Conservation (phyloP, 257 asterid species). For the Schizonepeta tenuifolia region DNA sequence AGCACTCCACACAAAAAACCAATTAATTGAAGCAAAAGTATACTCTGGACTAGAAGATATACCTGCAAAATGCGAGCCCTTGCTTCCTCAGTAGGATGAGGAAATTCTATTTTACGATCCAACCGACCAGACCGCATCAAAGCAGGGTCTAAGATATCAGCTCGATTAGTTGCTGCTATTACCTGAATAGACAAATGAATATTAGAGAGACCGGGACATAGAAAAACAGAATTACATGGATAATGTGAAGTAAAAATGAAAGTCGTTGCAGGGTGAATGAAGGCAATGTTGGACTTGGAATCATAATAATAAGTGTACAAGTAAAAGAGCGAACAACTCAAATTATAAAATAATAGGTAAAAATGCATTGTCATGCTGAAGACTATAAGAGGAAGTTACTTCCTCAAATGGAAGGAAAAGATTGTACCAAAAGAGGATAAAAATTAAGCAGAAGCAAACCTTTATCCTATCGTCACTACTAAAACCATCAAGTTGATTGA, state of each 20-base stretch:
- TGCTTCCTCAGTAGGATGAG: conserved; percentile 96
- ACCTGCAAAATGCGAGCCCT: conserved; percentile 88
- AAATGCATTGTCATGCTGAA: conserved; percentile 15
- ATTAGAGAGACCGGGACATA: background rate
- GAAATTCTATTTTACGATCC: conserved; percentile 97
- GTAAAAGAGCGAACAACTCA: background rate
- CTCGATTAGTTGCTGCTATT: conserved; percentile 96
- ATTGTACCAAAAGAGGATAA: background rate
- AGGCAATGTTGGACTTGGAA: background rate
- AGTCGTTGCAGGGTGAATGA: background rate
- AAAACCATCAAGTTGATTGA: conserved; percentile 94
- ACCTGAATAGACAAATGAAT: conserved; percentile 52
- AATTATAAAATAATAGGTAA: background rate
- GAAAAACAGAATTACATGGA: background rate
- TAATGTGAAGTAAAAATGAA: background rate
- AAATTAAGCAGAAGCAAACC: conserved; percentile 39
- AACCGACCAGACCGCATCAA: conserved; percentile 92
- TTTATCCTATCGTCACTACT: conserved; percentile 91
- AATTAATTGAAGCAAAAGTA: background rate
- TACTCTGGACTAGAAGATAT: conserved; percentile 13
- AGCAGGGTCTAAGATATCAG: conserved; percentile 96
- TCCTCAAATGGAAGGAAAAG: background rate
- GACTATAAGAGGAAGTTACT: background rate
- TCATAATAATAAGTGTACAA: conserved; percentile 1
- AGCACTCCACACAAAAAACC: background rate